A percentile compares a stretch with the other conserved stretches of the same genome.
These are phyloP conservation scores for Selaginella moellendorffii DNA, from an alignment of 75 land plant genomes.

Conservation along the genomic window DNA sequence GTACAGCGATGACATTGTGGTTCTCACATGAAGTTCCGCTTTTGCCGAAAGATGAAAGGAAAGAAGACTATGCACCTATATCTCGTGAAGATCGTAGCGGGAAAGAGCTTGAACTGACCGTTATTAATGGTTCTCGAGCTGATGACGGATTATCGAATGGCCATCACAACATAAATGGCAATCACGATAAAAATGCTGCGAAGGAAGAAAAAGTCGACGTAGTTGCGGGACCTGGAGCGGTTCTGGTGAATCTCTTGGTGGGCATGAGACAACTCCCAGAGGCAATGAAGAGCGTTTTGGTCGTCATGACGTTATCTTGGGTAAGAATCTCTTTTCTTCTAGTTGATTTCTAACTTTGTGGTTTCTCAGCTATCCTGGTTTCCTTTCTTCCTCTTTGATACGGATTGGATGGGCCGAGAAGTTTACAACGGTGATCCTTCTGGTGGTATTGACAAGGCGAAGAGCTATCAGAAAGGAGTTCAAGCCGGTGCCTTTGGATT, in stretches of 20 bases:
- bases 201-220: neutral
- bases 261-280: constrained; percentile 78
- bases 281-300: constrained; percentile 76
- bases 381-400: constrained; percentile 83
- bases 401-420: constrained; percentile 98
- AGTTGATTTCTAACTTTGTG: neutral
- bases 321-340: constrained; percentile 21
- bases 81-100: neutral
- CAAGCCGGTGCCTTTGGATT: constrained; percentile 96
- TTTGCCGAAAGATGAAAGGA: neutral
- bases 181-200: no score
- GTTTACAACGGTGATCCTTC: constrained; percentile 80
- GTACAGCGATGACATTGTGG: constrained; percentile 59
- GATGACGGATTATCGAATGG: neutral
- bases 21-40: constrained; percentile 64
- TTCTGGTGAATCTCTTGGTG: constrained; percentile 62
- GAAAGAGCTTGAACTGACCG: constrained; percentile 9
- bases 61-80: neutral
- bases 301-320: constrained; percentile 92
- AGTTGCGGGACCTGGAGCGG: constrained; percentile 59
- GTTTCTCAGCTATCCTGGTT: constrained; percentile 74
- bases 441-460: constrained; percentile 29
- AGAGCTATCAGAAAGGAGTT: constrained; percentile 68
- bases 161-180: no score
- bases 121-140: neutral